A percentile compares a stretch with the other conserved stretches of the same genome.
Conservation (phyloP, 2,329 filamentous ascomycete species). For the Fusarium equiseti region DNA sequence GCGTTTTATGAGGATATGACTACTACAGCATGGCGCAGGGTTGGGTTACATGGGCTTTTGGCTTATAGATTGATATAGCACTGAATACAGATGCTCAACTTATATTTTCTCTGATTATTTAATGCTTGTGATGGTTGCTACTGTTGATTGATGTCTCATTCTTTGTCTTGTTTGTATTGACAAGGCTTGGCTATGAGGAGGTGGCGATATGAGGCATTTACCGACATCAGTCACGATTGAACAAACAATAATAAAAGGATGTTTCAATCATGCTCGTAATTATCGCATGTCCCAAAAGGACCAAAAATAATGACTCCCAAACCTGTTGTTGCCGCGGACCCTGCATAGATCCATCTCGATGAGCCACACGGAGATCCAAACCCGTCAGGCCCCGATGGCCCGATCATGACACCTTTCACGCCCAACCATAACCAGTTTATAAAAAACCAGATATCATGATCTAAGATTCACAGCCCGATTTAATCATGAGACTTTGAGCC, state of each 20-base stretch:
- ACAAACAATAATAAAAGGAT: too few relatives aligned
- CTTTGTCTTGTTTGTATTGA: neutral
- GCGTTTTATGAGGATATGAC: slow-evolving; percentile 47
- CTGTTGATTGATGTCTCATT: neutral
- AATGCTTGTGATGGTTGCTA: neutral
- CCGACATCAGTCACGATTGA: neutral
- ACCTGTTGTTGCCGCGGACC: neutral
- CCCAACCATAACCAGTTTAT: neutral
- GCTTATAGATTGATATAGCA: slow-evolving; percentile 39
- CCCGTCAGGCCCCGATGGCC: neutral
- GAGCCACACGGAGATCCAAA: neutral
- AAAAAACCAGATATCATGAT: neutral
- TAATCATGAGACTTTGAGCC: slow-evolving; percentile 11
- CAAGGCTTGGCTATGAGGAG: neutral
- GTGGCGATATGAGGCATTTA: neutral
- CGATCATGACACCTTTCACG: neutral
- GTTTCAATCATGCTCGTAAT: neutral
- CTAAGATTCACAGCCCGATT: neutral
- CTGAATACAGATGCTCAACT: slow-evolving; percentile 36
- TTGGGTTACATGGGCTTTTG: slow-evolving; percentile 31
- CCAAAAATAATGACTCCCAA: neutral
- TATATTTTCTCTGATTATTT: neutral
- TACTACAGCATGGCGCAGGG: slow-evolving; percentile 46
- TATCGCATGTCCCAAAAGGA: neutral
- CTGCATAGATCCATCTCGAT: slow-evolving; percentile 2